Conservation (phyloP, 768 basidiomycete species). For the Cystofilobasidium capitatum region DNA sequence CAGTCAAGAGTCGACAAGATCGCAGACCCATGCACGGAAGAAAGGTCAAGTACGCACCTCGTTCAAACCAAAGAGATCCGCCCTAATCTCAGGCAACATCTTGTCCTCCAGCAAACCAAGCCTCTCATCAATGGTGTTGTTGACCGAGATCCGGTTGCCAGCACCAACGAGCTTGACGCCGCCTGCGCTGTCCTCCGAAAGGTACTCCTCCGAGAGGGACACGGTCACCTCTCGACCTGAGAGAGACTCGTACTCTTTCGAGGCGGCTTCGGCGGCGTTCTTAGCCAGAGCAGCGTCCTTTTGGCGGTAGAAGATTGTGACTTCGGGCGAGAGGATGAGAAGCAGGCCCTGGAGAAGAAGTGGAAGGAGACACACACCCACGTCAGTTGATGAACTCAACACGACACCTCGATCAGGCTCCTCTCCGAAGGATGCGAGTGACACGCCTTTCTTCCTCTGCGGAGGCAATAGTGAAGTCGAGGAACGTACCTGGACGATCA, state of each 20-base stretch:
- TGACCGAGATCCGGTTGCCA: slow-evolving; percentile 68
- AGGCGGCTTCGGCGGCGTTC: slow-evolving; percentile 58
- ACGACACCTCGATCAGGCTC: neutral
- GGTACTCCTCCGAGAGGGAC: slow-evolving; percentile 49
- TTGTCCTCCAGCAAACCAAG: slow-evolving; percentile 79
- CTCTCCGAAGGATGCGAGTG: neutral
- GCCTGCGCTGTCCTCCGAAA: slow-evolving; percentile 73
- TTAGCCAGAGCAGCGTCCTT: slow-evolving; percentile 56
- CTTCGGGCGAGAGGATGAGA: slow-evolving; percentile 63
- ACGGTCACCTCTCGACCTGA: slow-evolving; percentile 59
- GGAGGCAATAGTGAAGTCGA: neutral
- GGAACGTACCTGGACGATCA: slow-evolving; percentile 58
- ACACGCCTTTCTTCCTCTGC: neutral
- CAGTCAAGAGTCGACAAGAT: neutral
- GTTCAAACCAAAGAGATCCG: slow-evolving; percentile 79
- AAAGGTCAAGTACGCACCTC: slow-evolving; percentile 12
- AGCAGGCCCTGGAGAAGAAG: slow-evolving; percentile 51
- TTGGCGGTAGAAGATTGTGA: slow-evolving; percentile 57
- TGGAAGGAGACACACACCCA: neutral
- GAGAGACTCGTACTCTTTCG: slow-evolving; percentile 59
- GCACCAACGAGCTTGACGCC: slow-evolving; percentile 70
- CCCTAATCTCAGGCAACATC: slow-evolving; percentile 94
- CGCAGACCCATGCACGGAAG: too few species aligned
- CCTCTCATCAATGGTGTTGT: slow-evolving; percentile 91
- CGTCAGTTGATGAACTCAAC: neutral